Evolutionary conservation across 2,329 filamentous ascomycete genomes (phyloP).

Genomic region (Neopestalotiopsis sp.): DNA sequence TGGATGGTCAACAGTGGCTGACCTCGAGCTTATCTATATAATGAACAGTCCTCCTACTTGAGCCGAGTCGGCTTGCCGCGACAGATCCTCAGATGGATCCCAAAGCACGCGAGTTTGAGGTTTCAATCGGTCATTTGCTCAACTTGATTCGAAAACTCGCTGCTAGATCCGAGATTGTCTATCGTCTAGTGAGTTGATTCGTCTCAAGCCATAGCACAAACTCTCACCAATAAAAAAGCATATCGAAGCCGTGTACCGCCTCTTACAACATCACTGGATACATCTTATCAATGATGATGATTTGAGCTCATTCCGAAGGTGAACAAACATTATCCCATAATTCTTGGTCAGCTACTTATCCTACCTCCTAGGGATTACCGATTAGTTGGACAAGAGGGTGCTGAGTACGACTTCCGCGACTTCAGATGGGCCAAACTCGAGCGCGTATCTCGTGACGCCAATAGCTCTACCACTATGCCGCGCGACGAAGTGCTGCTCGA

Average conservation of each 20-base stretch:
- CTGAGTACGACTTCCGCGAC: not conserved
- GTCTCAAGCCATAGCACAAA: not conserved
- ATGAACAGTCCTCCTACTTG: not conserved
- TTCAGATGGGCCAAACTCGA: not conserved
- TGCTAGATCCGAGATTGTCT: slow-evolving; percentile 4
- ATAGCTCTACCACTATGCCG: not conserved
- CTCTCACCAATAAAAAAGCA: not conserved
- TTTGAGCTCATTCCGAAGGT: not conserved
- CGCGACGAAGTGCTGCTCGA: not conserved
- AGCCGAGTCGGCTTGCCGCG: not conserved
- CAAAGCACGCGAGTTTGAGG: not conserved
- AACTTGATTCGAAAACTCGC: not conserved
- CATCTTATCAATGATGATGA: not conserved
- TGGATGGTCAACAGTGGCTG: too few species aligned
- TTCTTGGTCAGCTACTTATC: not conserved
- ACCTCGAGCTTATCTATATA: not conserved
- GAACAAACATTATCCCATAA: not conserved
- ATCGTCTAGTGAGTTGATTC: not conserved
- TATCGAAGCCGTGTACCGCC: not conserved
- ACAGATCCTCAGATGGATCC: not conserved
- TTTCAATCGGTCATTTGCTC: not conserved
- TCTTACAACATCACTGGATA: not conserved
- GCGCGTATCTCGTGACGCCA: not conserved
- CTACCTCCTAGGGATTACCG: not conserved
- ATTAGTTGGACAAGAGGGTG: not conserved